These are phyloP conservation scores for Dictyostelium firmibasis DNA, from an alignment of 78 protist species.

Conservation along the genomic window DNA sequence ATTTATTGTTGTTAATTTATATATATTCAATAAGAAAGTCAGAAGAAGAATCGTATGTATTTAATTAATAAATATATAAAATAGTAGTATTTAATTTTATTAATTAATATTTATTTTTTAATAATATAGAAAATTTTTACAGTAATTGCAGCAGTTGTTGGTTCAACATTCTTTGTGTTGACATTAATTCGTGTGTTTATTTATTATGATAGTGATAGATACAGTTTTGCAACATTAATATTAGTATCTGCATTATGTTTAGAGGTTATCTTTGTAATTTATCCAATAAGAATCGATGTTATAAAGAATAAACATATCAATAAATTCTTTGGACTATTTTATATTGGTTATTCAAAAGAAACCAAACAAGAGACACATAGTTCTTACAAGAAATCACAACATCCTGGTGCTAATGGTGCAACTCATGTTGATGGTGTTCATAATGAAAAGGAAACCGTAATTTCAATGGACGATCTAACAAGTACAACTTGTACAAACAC, in stretches of 20 bases:
- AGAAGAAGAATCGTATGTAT: conserved; percentile 5
- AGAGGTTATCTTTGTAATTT: neutral
- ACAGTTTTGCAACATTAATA: neutral
- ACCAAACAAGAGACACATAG: neutral
- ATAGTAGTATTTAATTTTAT: no score
- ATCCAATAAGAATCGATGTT: conserved; percentile 11
- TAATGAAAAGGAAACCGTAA: neutral
- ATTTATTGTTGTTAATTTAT: neutral
- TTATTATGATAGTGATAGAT: neutral
- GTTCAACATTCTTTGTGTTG: neutral
- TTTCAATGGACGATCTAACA: neutral
- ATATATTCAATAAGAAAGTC: neutral
- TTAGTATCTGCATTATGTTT: neutral
- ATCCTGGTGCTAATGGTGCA: neutral
- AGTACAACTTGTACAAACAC: neutral
- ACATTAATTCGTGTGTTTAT: neutral
- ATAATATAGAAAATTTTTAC: neutral
- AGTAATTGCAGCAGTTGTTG: conserved; percentile 6
- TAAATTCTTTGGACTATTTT: conserved; percentile 8
- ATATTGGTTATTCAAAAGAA: conserved; percentile 13
- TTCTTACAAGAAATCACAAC: neutral
- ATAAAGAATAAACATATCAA: neutral
- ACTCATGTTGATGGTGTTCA: neutral
- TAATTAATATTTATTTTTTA: neutral
- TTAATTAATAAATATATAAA: neutral